Base-by-base conservation (phyloP, 805 yeast genomes). In the Candida dajiaensis region DNA sequence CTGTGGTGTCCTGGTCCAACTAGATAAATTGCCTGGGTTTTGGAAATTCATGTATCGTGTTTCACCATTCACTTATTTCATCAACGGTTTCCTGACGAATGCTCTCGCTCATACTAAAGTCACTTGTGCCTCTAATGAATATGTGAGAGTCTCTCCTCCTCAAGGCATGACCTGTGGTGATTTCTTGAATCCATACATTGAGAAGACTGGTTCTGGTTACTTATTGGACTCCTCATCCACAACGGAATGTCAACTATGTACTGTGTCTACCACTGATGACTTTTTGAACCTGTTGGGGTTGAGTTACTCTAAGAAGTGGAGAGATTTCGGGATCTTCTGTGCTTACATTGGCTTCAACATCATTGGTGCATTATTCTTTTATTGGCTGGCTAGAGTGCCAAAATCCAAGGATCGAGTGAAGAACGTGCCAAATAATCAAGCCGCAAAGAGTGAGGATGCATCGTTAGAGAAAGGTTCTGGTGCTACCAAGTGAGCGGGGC, bases 11-110 rank as follows among this genome's bases (percentile, higher is more conserved):
- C 67, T 85, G 67, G 78, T 77, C 16, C 68, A 76, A 20, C 75
- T 80, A 47, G 66, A 68, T 13, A 65, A 63, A 25, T 59, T 81
- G 67, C 85, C 85, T 19, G 79, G 87, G 18, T 85, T 85, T 70
- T 81, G 90, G 89, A 69, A 74, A 33, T 85, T 83, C 71, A 81
- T 85, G 87, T 84, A 83, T 72, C 71, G 89, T 59, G 75, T 70
- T 18, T 77, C 82, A 23, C 90, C 92, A 21, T 66, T 82, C 49
- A 80, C 88, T 1, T 85, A 83, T 54, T 71, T 82, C 67, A 68
- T 85, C 42, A 66, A 71, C n/a, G 81, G 78, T 36, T 62, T 79
- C 54, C 62, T 83, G 46, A 65, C 78, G 38, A 67, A 75, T 44
- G 85, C 81, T 50, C 64, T 81, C 51, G 83, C 81, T 37, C 71